Evolutionary conservation across 1,284 basidiomycete genomes (phyloP).

Genomic region (Ceratobasidium sp.): DNA sequence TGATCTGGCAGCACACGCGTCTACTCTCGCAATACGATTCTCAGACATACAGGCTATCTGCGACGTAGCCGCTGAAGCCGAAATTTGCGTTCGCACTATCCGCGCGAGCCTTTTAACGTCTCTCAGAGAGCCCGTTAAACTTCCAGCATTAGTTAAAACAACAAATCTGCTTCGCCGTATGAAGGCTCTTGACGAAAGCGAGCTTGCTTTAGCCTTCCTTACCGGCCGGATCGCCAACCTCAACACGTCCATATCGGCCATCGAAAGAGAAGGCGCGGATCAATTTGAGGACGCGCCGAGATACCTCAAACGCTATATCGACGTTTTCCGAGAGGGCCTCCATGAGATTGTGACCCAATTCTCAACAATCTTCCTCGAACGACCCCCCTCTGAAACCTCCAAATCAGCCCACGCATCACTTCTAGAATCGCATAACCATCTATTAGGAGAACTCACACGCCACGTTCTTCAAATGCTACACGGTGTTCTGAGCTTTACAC

Average conservation of each 20-base stretch:
- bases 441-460: constrained; percentile 50
- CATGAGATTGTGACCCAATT: constrained; percentile 94
- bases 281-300: constrained; percentile 71
- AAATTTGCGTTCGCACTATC: constrained; percentile 79
- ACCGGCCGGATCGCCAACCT: constrained; percentile 72
- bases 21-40: constrained; percentile 62
- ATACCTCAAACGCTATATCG: constrained; percentile 89
- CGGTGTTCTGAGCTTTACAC: constrained; percentile 50
- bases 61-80: constrained; percentile 79
- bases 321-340: constrained; percentile 91
- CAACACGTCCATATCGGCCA: constrained; percentile 60
- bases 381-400: constrained; percentile 54
- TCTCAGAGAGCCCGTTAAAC: constrained; percentile 86
- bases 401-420: not conserved
- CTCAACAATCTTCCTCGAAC: constrained; percentile 88
- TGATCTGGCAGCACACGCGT: constrained; percentile 79
- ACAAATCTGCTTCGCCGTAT: constrained; percentile 88
- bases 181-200: constrained; percentile 71
- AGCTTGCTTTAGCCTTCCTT: constrained; percentile 77
- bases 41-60: constrained; percentile 62
- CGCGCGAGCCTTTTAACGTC: constrained; percentile 76
- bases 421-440: constrained; percentile 49
- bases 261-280: constrained; percentile 60
- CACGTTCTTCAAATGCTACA: constrained; percentile 48
- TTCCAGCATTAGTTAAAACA: constrained; percentile 90